A percentile compares a stretch with the other conserved stretches of the same genome.
These are phyloP conservation scores for Saccharomycopsis hybrid DNA, from an alignment of 1,139 yeast species.

Conservation along the genomic window DNA sequence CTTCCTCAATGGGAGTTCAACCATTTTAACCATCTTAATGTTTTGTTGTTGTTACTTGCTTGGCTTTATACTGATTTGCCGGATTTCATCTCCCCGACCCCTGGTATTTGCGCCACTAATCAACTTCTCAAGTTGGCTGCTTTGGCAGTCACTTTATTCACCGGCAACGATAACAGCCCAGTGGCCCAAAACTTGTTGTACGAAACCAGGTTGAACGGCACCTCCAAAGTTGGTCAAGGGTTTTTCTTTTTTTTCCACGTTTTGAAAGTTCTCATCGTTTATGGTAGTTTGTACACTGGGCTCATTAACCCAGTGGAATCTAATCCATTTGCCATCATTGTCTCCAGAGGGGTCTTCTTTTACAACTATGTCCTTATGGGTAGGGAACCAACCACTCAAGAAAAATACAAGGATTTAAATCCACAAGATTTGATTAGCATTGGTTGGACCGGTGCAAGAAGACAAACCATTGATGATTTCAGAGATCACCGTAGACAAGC, in stretches of 20 bases:
- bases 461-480: constrained; percentile 66
- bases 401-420: constrained; percentile 20
- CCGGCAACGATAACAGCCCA: constrained; percentile 29
- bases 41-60: constrained; percentile 40
- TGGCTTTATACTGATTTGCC: constrained; percentile 96
- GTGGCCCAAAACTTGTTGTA: constrained; percentile 42
- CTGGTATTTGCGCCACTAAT: constrained; percentile 80
- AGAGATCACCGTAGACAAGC: constrained; percentile 61
- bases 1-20: constrained; percentile 73
- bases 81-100: constrained; percentile 82
- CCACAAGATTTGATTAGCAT: constrained; percentile 54
- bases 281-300: constrained; percentile 57
- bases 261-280: constrained; percentile 53
- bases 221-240: constrained; percentile 48
- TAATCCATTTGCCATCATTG: constrained; percentile 34
- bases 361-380: neutral
- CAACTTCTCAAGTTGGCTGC: constrained; percentile 41
- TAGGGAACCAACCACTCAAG: neutral
- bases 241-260: constrained; percentile 67
- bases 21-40: constrained; percentile 39
- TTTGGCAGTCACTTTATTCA: constrained; percentile 29
- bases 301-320: constrained; percentile 66
- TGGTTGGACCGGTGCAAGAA: constrained; percentile 93
- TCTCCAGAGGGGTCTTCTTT: constrained; percentile 17
- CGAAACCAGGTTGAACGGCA: constrained; percentile 36